phyloP scores from a whole-genome alignment of 2,329 filamentous ascomycete genomes.

The Anisogramma anomala region DNA sequence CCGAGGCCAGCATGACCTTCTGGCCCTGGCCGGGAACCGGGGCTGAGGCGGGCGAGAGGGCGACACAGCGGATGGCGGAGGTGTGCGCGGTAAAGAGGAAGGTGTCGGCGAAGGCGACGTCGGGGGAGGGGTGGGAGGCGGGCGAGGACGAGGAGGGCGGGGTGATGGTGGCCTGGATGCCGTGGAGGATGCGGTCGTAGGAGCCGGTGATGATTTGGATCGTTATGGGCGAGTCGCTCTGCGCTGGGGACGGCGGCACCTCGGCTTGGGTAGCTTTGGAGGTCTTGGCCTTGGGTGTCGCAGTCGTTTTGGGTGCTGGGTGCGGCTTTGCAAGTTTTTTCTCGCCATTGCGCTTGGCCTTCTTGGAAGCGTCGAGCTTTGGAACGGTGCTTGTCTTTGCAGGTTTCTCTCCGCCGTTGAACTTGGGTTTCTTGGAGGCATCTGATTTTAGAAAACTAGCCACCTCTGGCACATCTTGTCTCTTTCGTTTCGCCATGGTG shows the following conservation, averaged over 20 bases:
- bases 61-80: constrained; percentile 80
- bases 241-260: constrained; percentile 26
- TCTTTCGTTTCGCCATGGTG: constrained; percentile 23
- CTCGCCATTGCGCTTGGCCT: constrained; percentile 3
- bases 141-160: background rate
- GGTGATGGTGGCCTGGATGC: constrained; percentile 65
- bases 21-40: constrained; percentile 50
- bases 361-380: constrained; percentile 8
- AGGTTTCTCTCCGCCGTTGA: background rate
- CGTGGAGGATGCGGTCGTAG: constrained; percentile 88
- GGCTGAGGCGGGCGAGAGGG: constrained; percentile 65
- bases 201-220: constrained; percentile 87
- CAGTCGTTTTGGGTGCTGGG: constrained; percentile 8
- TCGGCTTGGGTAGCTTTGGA: background rate
- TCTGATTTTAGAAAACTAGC: constrained; percentile 10
- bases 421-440: constrained; percentile 5
- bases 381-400: constrained; percentile 12
- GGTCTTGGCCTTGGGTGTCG: constrained; percentile 10
- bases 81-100: constrained; percentile 93
- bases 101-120: constrained; percentile 69
- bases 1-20: constrained; percentile 81
- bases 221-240: constrained; percentile 21
- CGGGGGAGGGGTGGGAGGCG: constrained; percentile 3
- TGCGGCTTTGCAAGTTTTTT: constrained; percentile 13
- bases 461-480: constrained; percentile 17